These are phyloP conservation scores for Penicillium flavigenum DNA, from an alignment of 495 filamentous ascomycete genomes.

Conservation along the genomic window DNA sequence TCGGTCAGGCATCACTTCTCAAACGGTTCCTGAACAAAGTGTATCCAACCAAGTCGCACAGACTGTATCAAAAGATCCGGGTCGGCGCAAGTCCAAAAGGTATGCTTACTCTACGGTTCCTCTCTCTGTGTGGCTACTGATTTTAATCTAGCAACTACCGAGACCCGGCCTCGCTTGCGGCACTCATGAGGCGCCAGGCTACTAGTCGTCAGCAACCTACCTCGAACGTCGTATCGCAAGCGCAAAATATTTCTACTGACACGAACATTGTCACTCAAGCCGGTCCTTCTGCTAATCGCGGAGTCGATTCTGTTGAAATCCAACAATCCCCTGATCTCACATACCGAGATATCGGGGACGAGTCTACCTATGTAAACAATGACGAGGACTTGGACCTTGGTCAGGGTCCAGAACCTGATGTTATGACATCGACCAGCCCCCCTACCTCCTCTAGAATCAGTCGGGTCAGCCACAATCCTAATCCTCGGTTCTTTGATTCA, in stretches of 20 bases:
- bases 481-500: slow-evolving; percentile 15
- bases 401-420: not conserved
- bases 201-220: not conserved
- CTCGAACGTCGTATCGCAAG: not conserved
- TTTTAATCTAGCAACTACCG: slow-evolving; percentile 5
- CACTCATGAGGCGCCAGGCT: slow-evolving; percentile 4
- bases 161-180: not conserved
- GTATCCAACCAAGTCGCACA: not conserved
- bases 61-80: not conserved
- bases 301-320: not conserved
- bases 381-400: slow-evolving; percentile 18
- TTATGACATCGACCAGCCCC: slow-evolving; percentile 22
- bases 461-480: slow-evolving; percentile 20
- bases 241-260: not conserved
- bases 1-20: not conserved
- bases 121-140: not conserved
- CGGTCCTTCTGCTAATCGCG: not conserved
- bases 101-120: not conserved
- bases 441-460: slow-evolving; percentile 23
- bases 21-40: not conserved
- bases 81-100: slow-evolving; percentile 8
- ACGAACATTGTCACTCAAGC: not conserved
- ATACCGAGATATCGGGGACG: slow-evolving; percentile 10
- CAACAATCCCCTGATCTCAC: slow-evolving; percentile 1
- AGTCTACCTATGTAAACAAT: slow-evolving; percentile 15